These are phyloP conservation scores for Russula virescens DNA, from an alignment of 768 basidiomycete species.

Conservation along the genomic window DNA sequence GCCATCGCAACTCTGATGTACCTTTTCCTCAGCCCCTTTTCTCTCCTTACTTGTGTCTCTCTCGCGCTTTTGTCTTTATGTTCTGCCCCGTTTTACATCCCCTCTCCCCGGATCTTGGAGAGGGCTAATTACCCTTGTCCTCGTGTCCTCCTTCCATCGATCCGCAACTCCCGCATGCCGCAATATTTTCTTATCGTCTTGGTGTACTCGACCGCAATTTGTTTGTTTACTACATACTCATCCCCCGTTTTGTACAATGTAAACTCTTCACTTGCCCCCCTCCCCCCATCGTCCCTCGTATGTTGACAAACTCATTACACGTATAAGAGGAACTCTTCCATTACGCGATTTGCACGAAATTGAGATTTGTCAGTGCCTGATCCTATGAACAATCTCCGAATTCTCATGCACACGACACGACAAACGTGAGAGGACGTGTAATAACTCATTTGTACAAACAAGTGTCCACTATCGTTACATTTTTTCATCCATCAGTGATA, in stretches of 20 bases:
- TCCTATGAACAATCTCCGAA: neutral
- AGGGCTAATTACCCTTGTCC: slow-evolving; percentile 3
- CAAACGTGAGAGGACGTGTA: slow-evolving; percentile 12
- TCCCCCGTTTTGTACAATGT: slow-evolving; percentile 13
- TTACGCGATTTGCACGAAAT: neutral
- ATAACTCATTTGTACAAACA: slow-evolving; percentile 5
- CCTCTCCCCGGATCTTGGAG: slow-evolving; percentile 11
- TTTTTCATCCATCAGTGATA: slow-evolving; percentile 17
- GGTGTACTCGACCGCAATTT: slow-evolving; percentile 14
- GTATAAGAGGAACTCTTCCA: neutral
- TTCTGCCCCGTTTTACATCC: neutral
- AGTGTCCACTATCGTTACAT: slow-evolving; percentile 10
- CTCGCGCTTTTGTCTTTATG: neutral
- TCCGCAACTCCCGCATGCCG: slow-evolving; percentile 8
- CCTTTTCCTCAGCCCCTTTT: neutral
- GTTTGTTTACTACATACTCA: slow-evolving; percentile 20
- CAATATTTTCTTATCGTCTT: slow-evolving; percentile 16
- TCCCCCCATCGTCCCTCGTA: neutral
- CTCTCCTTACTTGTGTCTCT: neutral
- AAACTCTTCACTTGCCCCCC: too few species aligned
- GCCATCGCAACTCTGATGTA: slow-evolving; percentile 12
- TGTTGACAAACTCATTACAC: neutral
- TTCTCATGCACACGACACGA: neutral
- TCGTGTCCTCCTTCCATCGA: neutral
- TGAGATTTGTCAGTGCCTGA: neutral